A percentile compares a stretch with the other conserved stretches of the same genome.
phyloP scores from a whole-genome alignment of 352 stramenopile genomes.

The Phytophthora pisi region DNA sequence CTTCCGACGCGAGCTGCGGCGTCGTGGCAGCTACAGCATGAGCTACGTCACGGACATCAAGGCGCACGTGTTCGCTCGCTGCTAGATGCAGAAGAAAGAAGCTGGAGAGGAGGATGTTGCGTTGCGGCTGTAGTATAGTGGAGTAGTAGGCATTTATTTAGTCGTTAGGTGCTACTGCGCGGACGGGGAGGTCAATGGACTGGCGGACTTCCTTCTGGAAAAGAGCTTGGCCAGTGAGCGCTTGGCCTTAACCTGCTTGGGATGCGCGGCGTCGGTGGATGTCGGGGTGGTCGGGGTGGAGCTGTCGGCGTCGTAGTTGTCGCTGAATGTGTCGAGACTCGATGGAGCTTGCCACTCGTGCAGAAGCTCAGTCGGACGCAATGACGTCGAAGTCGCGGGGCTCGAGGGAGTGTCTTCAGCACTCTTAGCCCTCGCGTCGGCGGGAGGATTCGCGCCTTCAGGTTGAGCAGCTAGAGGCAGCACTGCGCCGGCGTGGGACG shows the following conservation, averaged over 20 bases:
- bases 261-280: constrained; percentile 1
- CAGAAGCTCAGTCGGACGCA: constrained; percentile 14
- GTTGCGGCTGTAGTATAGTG: no score
- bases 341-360: constrained; percentile 12
- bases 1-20: constrained; percentile 82
- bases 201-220: constrained; percentile 38
- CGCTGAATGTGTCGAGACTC: not conserved
- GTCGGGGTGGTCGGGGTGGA: constrained; percentile 26
- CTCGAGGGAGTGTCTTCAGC: not conserved
- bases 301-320: constrained; percentile 22
- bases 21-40: constrained; percentile 87
- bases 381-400: not conserved
- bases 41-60: constrained; percentile 91
- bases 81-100: constrained; percentile 24
- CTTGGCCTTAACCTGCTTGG: constrained; percentile 28
- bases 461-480: constrained; percentile 6
- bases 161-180: not conserved
- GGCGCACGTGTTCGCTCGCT: constrained; percentile 77
- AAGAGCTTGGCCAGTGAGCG: constrained; percentile 41
- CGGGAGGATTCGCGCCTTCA: not conserved
- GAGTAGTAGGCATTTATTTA: not conserved
- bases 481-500: constrained; percentile 27
- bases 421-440: constrained; percentile 10
- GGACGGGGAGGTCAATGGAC: constrained; percentile 18
- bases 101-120: not conserved